Evolutionary conservation across 495 filamentous ascomycete species (phyloP).

Genomic region (Rostrohypoxylon terebratum): DNA sequence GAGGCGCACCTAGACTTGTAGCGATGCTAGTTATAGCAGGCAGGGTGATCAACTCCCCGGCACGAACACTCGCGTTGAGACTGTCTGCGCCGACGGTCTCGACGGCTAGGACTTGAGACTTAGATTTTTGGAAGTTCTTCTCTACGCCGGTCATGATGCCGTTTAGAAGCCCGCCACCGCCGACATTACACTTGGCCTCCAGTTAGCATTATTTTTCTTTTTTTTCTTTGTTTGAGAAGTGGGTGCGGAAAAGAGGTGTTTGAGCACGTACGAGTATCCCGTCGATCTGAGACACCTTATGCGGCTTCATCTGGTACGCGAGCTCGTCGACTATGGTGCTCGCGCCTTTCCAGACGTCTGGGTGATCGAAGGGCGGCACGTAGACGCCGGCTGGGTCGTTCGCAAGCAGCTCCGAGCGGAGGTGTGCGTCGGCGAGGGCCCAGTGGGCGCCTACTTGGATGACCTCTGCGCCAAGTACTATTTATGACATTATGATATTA

Average conservation of each 20-base stretch:
- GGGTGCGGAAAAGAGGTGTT: not conserved
- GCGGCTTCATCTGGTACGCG: constrained; percentile 63
- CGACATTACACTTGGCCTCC: constrained; percentile 71
- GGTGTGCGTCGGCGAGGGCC: constrained; percentile 79
- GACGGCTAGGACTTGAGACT: constrained; percentile 75
- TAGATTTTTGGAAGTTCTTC: constrained; percentile 46
- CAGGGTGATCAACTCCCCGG: constrained; percentile 72
- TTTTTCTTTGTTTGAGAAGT: too few relatives aligned
- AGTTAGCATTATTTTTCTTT: not conserved
- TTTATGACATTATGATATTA: not conserved
- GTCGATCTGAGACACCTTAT: constrained; percentile 62
- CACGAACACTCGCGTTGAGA: constrained; percentile 69
- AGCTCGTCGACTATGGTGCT: constrained; percentile 81
- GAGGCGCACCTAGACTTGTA: constrained; percentile 78
- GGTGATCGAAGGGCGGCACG: constrained; percentile 91
- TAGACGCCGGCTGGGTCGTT: constrained; percentile 72
- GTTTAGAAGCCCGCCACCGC: constrained; percentile 87
- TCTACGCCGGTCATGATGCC: constrained; percentile 82
- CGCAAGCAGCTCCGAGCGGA: constrained; percentile 70
- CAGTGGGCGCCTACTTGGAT: constrained; percentile 78
- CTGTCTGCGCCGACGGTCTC: constrained; percentile 86
- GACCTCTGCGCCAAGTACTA: constrained; percentile 75
- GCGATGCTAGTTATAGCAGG: constrained; percentile 84
- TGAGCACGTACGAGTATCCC: constrained; percentile 65
- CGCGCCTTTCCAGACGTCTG: constrained; percentile 85